phyloP scores from a whole-genome alignment of 208 protist species.

The Phytomonas francai region DNA sequence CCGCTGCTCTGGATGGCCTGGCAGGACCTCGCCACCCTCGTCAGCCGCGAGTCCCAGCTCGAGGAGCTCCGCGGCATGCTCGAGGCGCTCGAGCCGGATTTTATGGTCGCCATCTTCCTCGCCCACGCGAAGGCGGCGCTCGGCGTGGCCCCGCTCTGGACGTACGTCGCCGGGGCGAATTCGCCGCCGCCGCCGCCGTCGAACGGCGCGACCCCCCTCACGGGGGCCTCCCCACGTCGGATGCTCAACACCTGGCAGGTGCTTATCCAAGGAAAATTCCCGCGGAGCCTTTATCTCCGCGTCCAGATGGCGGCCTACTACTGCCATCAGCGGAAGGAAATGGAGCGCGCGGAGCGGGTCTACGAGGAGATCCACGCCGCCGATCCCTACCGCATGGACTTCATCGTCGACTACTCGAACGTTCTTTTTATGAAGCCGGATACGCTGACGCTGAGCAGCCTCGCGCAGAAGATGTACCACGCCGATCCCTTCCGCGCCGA shows the following conservation, averaged over 20 bases:
- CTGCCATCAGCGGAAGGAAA: conserved; percentile 86
- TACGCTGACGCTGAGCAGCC: conserved; percentile 66
- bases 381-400: conserved; percentile 90
- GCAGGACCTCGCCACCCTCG: conserved; percentile 62
- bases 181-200: conserved; percentile 9
- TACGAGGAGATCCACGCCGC: conserved; percentile 79
- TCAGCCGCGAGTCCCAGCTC: conserved; percentile 61
- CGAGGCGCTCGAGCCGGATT: conserved; percentile 23
- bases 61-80: conserved; percentile 47
- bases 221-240: not conserved
- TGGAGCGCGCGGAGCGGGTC: conserved; percentile 65
- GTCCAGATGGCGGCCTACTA: conserved; percentile 76
- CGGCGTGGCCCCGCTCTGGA: conserved; percentile 41
- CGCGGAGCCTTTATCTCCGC: conserved; percentile 55
- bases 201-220: not conserved
- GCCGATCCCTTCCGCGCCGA: conserved; percentile 94
- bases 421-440: conserved; percentile 95
- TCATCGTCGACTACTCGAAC: conserved; percentile 94
- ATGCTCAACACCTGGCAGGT: conserved; percentile 52
- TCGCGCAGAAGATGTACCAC: conserved; percentile 90
- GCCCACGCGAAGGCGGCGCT: conserved; percentile 48
- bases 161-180: conserved; percentile 6
- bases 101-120: conserved; percentile 71
- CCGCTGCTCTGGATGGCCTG: conserved; percentile 79
- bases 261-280: conserved; percentile 46